Evolutionary conservation across 2,329 filamentous ascomycete genomes (phyloP), one percentile per base, ranked within the genome.

Genomic region (Coleophoma eucalyptorum): DNA sequence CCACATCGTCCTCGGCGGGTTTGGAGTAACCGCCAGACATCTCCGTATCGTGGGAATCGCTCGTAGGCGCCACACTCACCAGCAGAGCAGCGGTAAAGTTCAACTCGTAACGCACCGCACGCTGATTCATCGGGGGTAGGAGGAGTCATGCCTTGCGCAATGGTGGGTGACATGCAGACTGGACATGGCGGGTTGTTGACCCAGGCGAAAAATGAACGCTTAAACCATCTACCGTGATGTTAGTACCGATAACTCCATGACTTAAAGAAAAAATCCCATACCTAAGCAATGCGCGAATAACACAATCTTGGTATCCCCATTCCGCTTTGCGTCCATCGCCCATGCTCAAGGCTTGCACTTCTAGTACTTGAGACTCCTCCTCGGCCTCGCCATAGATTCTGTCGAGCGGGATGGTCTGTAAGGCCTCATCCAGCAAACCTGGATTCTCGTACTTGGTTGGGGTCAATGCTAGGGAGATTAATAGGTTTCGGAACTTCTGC

Each of bases 281-380:
- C 88, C 84, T 86, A 64, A 97, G 76, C 57, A 97, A 76, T 54
- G 93, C 90, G 58, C 89, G 82, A 64, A 97, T 87, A 50, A 97
- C 90, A 68, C 93, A 99, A 72, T 99, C 94, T 70, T 97, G 93
- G 67, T 97, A 97, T 51, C 92, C 93, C 93, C 93, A 97, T 74
- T 91, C 87, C 2, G 92, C 83, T 67, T 88, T 87, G 58, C 83
- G 80, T 50, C 86, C 89, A 50, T 88, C 83, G 18, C 89, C 89
- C 73, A 96, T 84, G 59, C 90, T 96, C 65, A 88, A 88, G 32
- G 93, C 93, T 69, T 96, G 86, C 33, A 90, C 94, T 64, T 88
- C 84, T 60, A 96, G 76, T 31, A 97, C 85, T 67, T 97, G 90
- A 57, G 82, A 84, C 70, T 97, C 92, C 67, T 97, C 93, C 67